Evolutionary conservation across 345 rosid species (phyloP), one percentile per base, ranked within the genome.

Genomic region (Physaria fendleri): DNA sequence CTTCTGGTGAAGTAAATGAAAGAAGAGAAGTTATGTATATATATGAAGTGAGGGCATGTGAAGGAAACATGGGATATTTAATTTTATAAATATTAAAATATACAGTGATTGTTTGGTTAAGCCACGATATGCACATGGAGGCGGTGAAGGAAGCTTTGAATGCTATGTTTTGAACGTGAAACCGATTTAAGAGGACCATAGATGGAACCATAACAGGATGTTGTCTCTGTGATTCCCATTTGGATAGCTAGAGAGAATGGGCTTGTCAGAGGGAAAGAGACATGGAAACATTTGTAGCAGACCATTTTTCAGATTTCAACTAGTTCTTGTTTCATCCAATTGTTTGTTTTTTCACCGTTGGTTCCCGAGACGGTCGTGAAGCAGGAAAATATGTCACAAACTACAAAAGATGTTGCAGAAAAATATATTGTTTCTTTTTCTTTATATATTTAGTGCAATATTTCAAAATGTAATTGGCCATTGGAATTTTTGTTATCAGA

Each of bases 111-210:
- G 61, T 59, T 58, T 59, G 18, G 62, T 45, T 24, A 60, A 59
- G 66, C 48, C 66, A 68, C 46, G 66, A 60, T n/a, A n/a, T 0
- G 67, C 73, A 60, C 73, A 68, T 68, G 73, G 67, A 60, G 6
- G 47, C 21, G 52, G 47, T 42, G 52, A 59, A 59, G 20, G 40
- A 49, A 59, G 66, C 72, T 68, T 59, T 68, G 21, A 60, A 68
- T 59, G 66, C 54, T 67, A 44, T 63, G 54, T 34, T 25, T 41
- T 49, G 54, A 68, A 68, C 66, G 60, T 68, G 72, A 50, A 67
- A 51, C 43, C 38, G 21, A 25, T 15, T 34, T 35, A 0, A 60
- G 67, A 60, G 67, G 62, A 60, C 48, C 41, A 67, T 13, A 58
- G 59, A 14, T n/a, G 13, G 49, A 27, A 30, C 72, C 66, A 59